These are phyloP conservation scores for Xylaria intraflava DNA, from an alignment of 495 filamentous ascomycete genomes.

Conservation along the genomic window DNA sequence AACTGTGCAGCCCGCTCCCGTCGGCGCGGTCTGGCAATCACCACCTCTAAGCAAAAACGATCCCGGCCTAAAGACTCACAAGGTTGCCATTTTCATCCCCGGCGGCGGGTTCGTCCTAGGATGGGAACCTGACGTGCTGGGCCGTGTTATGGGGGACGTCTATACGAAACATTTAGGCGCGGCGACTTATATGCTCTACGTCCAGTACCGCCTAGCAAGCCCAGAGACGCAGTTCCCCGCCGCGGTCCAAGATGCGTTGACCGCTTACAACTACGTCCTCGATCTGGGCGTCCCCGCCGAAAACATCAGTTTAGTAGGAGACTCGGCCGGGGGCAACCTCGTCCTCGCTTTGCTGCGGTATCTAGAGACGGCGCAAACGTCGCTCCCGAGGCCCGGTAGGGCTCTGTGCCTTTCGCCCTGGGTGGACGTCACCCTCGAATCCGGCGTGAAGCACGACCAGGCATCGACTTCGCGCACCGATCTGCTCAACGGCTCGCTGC, in stretches of 20 bases:
- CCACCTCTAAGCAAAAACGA: too few relatives aligned
- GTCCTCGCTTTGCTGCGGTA: slow-evolving; percentile 7
- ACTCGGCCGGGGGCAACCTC: slow-evolving; percentile 8
- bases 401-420: too few relatives aligned
- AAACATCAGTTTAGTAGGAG: background rate
- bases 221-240: background rate
- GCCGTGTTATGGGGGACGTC: background rate
- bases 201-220: slow-evolving; percentile 3
- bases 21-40: slow-evolving; percentile 2
- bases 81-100: too few relatives aligned
- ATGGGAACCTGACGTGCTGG: background rate
- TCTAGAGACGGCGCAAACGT: background rate
- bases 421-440: too few relatives aligned
- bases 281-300: background rate
- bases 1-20: background rate
- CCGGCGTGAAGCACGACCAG: too few relatives aligned
- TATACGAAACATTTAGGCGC: background rate
- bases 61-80: too few relatives aligned
- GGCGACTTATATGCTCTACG: background rate
- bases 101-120: too few relatives aligned
- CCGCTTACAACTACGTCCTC: too few relatives aligned
- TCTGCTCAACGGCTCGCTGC: background rate
- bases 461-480: background rate
- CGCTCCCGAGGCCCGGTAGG: slow-evolving; percentile 2
- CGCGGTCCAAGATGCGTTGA: too few relatives aligned